phyloP scores from a whole-genome alignment of 1,139 yeast species.

The Groenewaldozyma sp. region DNA sequence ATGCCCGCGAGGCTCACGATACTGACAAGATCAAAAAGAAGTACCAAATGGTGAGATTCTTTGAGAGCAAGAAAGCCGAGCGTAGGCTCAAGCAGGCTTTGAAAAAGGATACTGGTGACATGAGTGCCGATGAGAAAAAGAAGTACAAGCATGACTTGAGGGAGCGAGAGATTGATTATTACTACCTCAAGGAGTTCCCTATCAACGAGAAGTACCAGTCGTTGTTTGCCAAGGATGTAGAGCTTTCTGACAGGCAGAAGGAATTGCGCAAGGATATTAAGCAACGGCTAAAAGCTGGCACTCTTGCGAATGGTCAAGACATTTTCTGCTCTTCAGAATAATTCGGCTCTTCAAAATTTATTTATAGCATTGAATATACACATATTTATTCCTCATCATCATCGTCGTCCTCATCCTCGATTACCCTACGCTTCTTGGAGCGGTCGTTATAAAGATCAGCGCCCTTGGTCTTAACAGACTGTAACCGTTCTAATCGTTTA shows the following conservation, averaged over 20 bases:
- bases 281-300: slow-evolving; percentile 17
- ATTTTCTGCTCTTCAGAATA: neutral
- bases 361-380: no score
- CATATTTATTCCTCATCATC: slow-evolving; percentile 15
- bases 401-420: slow-evolving; percentile 55
- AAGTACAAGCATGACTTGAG: slow-evolving; percentile 40
- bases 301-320: slow-evolving; percentile 7
- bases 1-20: slow-evolving; percentile 41
- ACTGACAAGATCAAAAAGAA: slow-evolving; percentile 58
- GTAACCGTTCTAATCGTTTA: slow-evolving; percentile 54
- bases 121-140: slow-evolving; percentile 26
- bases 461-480: slow-evolving; percentile 50
- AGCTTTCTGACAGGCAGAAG: slow-evolving; percentile 17
- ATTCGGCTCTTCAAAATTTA: neutral
- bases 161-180: slow-evolving; percentile 62
- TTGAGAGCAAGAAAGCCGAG: slow-evolving; percentile 81
- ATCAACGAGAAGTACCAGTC: slow-evolving; percentile 73
- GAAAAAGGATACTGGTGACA: slow-evolving; percentile 34
- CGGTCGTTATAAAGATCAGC: slow-evolving; percentile 38
- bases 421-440: slow-evolving; percentile 27
- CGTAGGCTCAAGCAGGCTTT: slow-evolving; percentile 60
- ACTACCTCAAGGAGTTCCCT: slow-evolving; percentile 74
- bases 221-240: slow-evolving; percentile 37
- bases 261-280: slow-evolving; percentile 18
- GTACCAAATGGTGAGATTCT: slow-evolving; percentile 90